Conservation (phyloP, 2,329 filamentous ascomycete genomes). For the Colletotrichum noveboracense region DNA sequence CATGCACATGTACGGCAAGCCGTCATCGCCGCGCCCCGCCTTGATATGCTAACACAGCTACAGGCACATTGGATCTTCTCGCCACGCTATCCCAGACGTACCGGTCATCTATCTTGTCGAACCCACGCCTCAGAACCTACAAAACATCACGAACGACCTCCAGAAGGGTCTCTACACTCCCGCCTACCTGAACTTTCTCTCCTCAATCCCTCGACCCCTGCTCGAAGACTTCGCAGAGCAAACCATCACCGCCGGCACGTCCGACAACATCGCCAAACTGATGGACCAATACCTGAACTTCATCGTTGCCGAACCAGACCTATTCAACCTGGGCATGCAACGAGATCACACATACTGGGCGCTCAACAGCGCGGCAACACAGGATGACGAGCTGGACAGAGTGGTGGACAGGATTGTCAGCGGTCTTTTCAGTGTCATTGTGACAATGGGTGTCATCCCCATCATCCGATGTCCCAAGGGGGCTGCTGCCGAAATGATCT, state of each 20-base stretch:
- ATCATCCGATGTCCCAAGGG: slow-evolving; percentile 95
- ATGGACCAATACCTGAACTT: slow-evolving; percentile 99
- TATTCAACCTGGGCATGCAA: slow-evolving; percentile 93
- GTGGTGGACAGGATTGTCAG: slow-evolving; percentile 92
- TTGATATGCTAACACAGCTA: slow-evolving; percentile 26
- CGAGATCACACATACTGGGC: slow-evolving; percentile 86
- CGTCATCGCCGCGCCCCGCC: not conserved
- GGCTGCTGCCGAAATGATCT: slow-evolving; percentile 92
- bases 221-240: slow-evolving; percentile 94
- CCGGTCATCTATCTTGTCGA: slow-evolving; percentile 97
- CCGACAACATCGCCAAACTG: slow-evolving; percentile 89
- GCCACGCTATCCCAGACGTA: slow-evolving; percentile 94
- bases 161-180: slow-evolving; percentile 88
- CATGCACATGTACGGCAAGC: slow-evolving; percentile 77
- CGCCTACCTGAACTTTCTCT: slow-evolving; percentile 96
- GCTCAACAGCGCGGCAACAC: slow-evolving; percentile 91
- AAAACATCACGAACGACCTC: slow-evolving; percentile 84
- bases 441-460: slow-evolving; percentile 98
- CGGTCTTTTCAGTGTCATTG: slow-evolving; percentile 95
- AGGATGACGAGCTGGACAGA: slow-evolving; percentile 86
- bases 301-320: slow-evolving; percentile 91
- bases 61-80: slow-evolving; percentile 79
- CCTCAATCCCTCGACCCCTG: slow-evolving; percentile 86
- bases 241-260: slow-evolving; percentile 82
- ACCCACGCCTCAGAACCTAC: slow-evolving; percentile 80